Evolutionary conservation across 1,284 basidiomycete species (phyloP).

Genomic region (Leccinum angustisporum): DNA sequence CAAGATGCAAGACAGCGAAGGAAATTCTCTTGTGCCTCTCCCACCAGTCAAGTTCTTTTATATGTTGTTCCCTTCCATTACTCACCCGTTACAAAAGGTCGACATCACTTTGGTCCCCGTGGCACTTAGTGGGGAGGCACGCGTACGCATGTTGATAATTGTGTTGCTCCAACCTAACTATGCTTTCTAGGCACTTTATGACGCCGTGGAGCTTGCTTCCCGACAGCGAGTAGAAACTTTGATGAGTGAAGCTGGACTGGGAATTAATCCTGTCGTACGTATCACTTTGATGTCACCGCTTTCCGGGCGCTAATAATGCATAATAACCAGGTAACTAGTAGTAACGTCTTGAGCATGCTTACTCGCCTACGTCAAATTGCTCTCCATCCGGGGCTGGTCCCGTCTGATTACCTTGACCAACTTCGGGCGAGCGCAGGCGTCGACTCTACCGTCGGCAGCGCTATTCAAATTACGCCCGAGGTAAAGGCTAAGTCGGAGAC

Average conservation of each 20-base stretch:
- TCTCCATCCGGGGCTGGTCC: constrained; percentile 79
- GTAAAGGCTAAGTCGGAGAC: constrained; percentile 59
- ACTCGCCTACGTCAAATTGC: constrained; percentile 86
- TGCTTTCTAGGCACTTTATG: constrained; percentile 62
- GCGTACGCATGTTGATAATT: constrained; percentile 42
- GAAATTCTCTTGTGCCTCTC: constrained; percentile 69
- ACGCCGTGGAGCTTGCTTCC: constrained; percentile 68
- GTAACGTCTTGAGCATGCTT: constrained; percentile 77
- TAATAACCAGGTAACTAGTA: constrained; percentile 55
- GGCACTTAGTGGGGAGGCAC: constrained; percentile 63
- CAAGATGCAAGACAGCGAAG: constrained; percentile 80
- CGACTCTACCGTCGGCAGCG: constrained; percentile 30
- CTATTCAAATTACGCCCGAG: constrained; percentile 46
- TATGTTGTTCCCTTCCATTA: not conserved
- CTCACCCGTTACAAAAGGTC: constrained; percentile 46
- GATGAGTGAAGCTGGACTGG: constrained; percentile 41
- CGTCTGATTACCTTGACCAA: constrained; percentile 72
- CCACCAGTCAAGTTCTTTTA: constrained; percentile 58
- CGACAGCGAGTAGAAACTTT: constrained; percentile 60
- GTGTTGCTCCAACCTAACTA: constrained; percentile 4
- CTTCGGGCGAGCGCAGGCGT: constrained; percentile 43
- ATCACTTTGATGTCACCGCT: not conserved
- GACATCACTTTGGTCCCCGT: constrained; percentile 74
- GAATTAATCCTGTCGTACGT: constrained; percentile 40
- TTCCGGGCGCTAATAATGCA: constrained; percentile 3